These are phyloP conservation scores for Raffaelea ambrosiae DNA, from an alignment of 2,329 filamentous ascomycete genomes.

Conservation along the genomic window DNA sequence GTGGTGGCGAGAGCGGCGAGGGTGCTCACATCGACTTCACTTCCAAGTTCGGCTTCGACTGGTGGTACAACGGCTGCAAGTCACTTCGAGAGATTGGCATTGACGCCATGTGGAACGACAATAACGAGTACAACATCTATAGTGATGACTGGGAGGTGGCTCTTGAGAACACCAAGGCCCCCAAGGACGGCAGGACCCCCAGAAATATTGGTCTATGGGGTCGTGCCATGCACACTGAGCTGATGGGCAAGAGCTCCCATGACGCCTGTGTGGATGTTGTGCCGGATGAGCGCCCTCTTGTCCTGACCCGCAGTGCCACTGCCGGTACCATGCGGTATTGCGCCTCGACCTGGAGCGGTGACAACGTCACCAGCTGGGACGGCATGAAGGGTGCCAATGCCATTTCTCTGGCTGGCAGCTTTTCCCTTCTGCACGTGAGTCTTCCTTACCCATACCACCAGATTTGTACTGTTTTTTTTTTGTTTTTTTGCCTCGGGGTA, in stretches of 20 bases:
- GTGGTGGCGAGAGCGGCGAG: constrained; percentile 60
- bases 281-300: constrained; percentile 54
- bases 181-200: constrained; percentile 21
- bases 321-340: constrained; percentile 62
- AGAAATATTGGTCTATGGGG: constrained; percentile 60
- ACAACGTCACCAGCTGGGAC: constrained; percentile 67
- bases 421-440: constrained; percentile 53
- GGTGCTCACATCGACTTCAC: constrained; percentile 69
- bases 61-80: constrained; percentile 63
- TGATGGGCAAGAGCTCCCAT: constrained; percentile 63
- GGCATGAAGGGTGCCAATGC: constrained; percentile 66
- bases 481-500: too few relatives aligned
- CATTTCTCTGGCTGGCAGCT: constrained; percentile 57
- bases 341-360: constrained; percentile 65
- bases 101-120: constrained; percentile 72
- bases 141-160: constrained; percentile 58
- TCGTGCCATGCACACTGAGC: constrained; percentile 58
- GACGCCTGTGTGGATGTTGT: constrained; percentile 53
- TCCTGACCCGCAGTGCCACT: constrained; percentile 63
- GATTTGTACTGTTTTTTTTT: background rate
- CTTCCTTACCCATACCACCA: constrained; percentile 6
- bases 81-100: constrained; percentile 55
- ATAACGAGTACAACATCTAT: constrained; percentile 64
- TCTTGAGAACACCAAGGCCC: constrained; percentile 35
- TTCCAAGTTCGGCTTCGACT: constrained; percentile 55